Percentiles rank a stretch among this genome's conserved stretches.
Conservation (phyloP, 345 rosid genomes). For the Gossypium australe region DNA sequence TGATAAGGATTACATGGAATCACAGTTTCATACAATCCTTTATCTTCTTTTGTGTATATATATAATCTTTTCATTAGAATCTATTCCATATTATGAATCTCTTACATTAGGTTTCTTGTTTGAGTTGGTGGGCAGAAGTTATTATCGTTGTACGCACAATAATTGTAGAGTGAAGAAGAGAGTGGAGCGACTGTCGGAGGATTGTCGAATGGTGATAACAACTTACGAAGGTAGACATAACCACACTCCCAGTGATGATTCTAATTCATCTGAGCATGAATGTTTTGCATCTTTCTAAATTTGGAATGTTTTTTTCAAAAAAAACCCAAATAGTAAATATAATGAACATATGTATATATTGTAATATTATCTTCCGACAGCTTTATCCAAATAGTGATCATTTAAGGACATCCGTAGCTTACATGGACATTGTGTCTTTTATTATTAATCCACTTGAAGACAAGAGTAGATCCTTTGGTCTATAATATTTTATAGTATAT, state of each 20-base stretch:
- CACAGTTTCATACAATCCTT: too few species aligned
- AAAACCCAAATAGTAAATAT: neutral
- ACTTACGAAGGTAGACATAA: slow-evolving; percentile 97
- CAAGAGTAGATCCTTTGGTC: neutral
- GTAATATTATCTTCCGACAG: neutral
- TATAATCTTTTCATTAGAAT: too few species aligned
- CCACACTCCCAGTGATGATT: slow-evolving; percentile 82
- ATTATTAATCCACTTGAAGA: neutral
- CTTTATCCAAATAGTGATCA: neutral
- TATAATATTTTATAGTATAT: too few species aligned
- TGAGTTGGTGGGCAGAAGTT: slow-evolving; percentile 51
- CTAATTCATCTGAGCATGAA: slow-evolving; percentile 74
- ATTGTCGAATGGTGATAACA: slow-evolving; percentile 95
- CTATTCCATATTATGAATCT: neutral
- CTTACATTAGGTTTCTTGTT: neutral
- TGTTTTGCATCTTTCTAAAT: slow-evolving; percentile 64
- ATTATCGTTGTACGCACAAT: slow-evolving; percentile 79
- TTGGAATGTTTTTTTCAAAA: neutral
- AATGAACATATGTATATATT: neutral
- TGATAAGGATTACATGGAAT: too few species aligned
- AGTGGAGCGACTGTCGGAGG: slow-evolving; percentile 87
- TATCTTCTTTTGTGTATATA: too few species aligned
- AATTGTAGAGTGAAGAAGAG: slow-evolving; percentile 97
- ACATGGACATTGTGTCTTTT: neutral
- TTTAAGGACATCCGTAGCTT: neutral